A percentile compares a stretch with the other conserved stretches of the same genome.
phyloP scores from a whole-genome alignment of 768 basidiomycete species.

The Mycena chlorophos region DNA sequence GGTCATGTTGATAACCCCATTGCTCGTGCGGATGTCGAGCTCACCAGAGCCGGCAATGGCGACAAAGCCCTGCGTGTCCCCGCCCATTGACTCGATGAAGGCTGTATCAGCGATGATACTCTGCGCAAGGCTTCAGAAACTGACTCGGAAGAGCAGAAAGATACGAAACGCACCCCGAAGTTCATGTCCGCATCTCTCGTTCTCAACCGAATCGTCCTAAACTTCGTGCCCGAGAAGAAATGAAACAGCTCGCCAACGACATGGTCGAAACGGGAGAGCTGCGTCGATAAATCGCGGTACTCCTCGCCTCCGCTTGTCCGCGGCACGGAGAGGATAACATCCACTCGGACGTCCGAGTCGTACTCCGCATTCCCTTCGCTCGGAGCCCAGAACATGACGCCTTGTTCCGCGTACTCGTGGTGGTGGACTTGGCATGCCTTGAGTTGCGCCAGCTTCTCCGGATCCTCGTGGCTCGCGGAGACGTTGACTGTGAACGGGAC shows the following conservation, averaged over 20 bases:
- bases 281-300: slow-evolving; percentile 16
- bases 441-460: background rate
- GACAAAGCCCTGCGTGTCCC: slow-evolving; percentile 5
- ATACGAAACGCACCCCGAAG: slow-evolving; percentile 1
- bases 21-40: slow-evolving; percentile 1
- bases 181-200: slow-evolving; percentile 6
- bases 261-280: slow-evolving; percentile 11
- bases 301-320: background rate
- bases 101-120: background rate
- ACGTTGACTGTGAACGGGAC: slow-evolving; percentile 7
- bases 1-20: background rate
- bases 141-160: background rate
- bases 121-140: background rate
- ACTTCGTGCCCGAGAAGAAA: slow-evolving; percentile 4
- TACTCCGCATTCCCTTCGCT: slow-evolving; percentile 2
- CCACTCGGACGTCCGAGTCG: slow-evolving; percentile 1
- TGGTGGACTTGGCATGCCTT: slow-evolving; percentile 5
- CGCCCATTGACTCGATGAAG: slow-evolving; percentile 13
- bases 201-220: slow-evolving; percentile 12
- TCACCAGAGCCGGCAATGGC: slow-evolving; percentile 9
- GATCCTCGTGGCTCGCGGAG: background rate
- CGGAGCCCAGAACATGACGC: slow-evolving; percentile 15
- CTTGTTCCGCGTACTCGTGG: slow-evolving; percentile 1
- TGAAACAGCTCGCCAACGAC: slow-evolving; percentile 4
- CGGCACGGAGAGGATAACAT: slow-evolving; percentile 10